A percentile compares a stretch with the other conserved stretches of the same genome.
Evolutionary conservation across 2,329 filamentous ascomycete genomes (phyloP).

Genomic region (Seiridium unicorne): DNA sequence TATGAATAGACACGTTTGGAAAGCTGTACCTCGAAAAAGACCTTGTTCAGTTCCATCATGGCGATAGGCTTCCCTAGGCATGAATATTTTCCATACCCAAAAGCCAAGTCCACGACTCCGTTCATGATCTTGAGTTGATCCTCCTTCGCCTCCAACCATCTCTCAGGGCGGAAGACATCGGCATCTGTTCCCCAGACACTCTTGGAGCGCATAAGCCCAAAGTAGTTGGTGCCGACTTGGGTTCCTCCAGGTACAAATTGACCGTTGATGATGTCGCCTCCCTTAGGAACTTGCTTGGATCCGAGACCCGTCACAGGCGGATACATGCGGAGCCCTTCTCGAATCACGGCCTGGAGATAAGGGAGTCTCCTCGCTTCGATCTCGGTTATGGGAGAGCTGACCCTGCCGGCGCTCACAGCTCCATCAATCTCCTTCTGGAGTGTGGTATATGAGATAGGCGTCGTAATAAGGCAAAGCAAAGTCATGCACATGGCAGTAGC

Average conservation of each 20-base stretch:
- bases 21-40: slow-evolving; percentile 35
- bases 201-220: slow-evolving; percentile 34
- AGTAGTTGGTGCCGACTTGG: slow-evolving; percentile 37
- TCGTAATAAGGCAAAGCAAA: slow-evolving; percentile 20
- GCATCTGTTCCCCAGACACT: slow-evolving; percentile 31
- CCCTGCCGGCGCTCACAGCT: slow-evolving; percentile 8
- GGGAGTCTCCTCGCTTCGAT: slow-evolving; percentile 26
- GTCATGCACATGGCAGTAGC: slow-evolving; percentile 24
- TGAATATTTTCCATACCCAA: slow-evolving; percentile 35
- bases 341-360: slow-evolving; percentile 37
- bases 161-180: slow-evolving; percentile 37
- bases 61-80: slow-evolving; percentile 43
- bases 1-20: slow-evolving; percentile 2
- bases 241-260: slow-evolving; percentile 37
- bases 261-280: slow-evolving; percentile 25
- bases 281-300: slow-evolving; percentile 28
- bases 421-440: slow-evolving; percentile 18
- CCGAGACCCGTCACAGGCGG: slow-evolving; percentile 34
- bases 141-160: slow-evolving; percentile 37
- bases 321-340: slow-evolving; percentile 37
- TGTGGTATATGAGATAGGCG: slow-evolving; percentile 15
- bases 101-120: slow-evolving; percentile 33
- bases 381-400: slow-evolving; percentile 27
- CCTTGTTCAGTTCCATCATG: slow-evolving; percentile 41
- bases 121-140: slow-evolving; percentile 28